Evolutionary conservation across 163 green algal genomes (phyloP).

Genomic region (Coccomyxa subellipsoidea): DNA sequence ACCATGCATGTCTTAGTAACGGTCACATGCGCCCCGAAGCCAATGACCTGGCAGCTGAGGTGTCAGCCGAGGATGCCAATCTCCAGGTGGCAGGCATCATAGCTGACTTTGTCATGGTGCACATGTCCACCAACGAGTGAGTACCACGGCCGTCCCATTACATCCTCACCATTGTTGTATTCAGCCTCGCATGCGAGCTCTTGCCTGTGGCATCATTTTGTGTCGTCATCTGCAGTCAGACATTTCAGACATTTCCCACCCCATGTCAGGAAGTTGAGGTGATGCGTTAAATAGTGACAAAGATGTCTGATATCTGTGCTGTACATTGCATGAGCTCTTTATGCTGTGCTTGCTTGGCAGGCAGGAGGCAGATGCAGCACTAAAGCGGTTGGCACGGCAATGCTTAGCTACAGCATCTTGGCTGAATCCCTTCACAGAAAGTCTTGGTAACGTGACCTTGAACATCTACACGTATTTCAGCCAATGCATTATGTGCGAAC

Average conservation of each 20-base stretch:
- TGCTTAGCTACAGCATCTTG: not conserved
- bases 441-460: not conserved
- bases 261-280: too few relatives aligned
- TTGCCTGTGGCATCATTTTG: too few relatives aligned
- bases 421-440: not conserved
- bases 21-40: not conserved
- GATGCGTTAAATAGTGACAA: too few relatives aligned
- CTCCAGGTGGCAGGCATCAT: not conserved
- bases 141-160: too few relatives aligned
- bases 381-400: not conserved
- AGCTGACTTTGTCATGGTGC: not conserved
- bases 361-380: not conserved
- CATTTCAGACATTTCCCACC: too few relatives aligned
- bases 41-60: not conserved
- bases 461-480: not conserved
- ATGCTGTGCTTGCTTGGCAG: too few relatives aligned
- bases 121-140: not conserved
- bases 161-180: not conserved
- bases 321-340: too few relatives aligned
- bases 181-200: not conserved
- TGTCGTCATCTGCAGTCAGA: too few relatives aligned
- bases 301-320: too few relatives aligned
- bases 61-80: not conserved
- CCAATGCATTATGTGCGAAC: too few relatives aligned
- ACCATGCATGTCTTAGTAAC: slow-evolving; percentile 35